Conservation (phyloP, 495 filamentous ascomycete species). For the Hypomontagnella submonticulosa region DNA sequence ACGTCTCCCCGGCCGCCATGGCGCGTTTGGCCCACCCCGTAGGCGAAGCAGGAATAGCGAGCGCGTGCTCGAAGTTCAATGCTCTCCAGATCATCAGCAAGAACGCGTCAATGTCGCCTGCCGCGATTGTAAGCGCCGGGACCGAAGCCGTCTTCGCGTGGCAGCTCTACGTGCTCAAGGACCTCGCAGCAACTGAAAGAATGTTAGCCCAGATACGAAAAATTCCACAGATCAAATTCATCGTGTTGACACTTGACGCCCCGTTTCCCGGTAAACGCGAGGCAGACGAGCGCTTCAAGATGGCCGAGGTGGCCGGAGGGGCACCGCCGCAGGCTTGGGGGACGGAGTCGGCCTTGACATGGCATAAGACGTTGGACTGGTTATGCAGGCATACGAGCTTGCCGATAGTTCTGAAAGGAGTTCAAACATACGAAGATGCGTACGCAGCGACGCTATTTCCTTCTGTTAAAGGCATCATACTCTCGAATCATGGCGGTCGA, state of each 20-base stretch:
- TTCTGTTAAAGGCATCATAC: slow-evolving; percentile 76
- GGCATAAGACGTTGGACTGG: slow-evolving; percentile 76
- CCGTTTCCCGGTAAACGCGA: slow-evolving; percentile 84
- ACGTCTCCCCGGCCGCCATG: slow-evolving; percentile 80
- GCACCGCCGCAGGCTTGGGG: slow-evolving; percentile 60
- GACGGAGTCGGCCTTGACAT: slow-evolving; percentile 76
- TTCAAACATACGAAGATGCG: slow-evolving; percentile 86
- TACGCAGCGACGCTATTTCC: slow-evolving; percentile 72
- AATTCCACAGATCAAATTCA: slow-evolving; percentile 73
- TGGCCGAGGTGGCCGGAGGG: slow-evolving; percentile 54
- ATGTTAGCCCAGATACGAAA: slow-evolving; percentile 73
- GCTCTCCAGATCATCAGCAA: slow-evolving; percentile 80
- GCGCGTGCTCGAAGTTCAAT: slow-evolving; percentile 73
- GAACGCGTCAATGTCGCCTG: slow-evolving; percentile 79
- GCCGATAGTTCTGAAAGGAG: slow-evolving; percentile 80
- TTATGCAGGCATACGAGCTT: slow-evolving; percentile 71
- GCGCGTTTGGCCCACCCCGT: slow-evolving; percentile 78
- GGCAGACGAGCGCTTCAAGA: slow-evolving; percentile 69
- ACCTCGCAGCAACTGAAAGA: slow-evolving; percentile 74
- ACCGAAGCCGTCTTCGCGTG: slow-evolving; percentile 78
- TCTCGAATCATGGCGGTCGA: slow-evolving; percentile 84
- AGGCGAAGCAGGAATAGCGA: slow-evolving; percentile 79
- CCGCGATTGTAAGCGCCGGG: slow-evolving; percentile 73
- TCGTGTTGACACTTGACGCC: slow-evolving; percentile 81
- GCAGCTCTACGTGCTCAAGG: slow-evolving; percentile 82